Evolutionary conservation across 2,329 filamentous ascomycete genomes (phyloP).

Genomic region (Nemania diffusa): DNA sequence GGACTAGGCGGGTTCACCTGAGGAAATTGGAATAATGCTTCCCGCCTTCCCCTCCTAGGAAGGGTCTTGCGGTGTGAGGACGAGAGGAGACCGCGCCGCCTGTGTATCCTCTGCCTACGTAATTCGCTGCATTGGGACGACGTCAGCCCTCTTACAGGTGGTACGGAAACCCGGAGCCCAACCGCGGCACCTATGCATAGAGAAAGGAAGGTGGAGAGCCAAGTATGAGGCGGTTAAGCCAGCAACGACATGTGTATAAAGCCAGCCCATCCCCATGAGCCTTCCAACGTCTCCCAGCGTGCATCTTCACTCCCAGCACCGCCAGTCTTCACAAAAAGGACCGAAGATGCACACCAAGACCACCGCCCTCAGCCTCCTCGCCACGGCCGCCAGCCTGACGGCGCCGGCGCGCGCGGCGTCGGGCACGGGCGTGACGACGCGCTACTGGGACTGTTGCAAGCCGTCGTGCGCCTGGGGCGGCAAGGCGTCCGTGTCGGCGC

Average conservation of each 20-base stretch:
- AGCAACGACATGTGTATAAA: conserved; percentile 22
- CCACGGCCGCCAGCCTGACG: conserved; percentile 27
- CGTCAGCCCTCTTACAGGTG: conserved; percentile 1
- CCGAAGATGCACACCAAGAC: conserved; percentile 29
- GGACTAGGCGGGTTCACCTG: background rate
- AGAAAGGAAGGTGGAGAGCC: background rate
- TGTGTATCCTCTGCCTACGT: background rate
- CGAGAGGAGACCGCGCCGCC: background rate
- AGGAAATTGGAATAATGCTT: background rate
- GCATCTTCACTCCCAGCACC: background rate
- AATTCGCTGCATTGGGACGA: background rate
- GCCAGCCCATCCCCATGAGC: background rate
- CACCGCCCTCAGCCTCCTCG: conserved; percentile 30
- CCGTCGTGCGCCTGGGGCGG: conserved; percentile 62
- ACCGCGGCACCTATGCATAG: background rate
- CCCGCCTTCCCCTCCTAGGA: background rate
- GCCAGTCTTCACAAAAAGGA: background rate
- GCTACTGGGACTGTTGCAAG: conserved; percentile 67
- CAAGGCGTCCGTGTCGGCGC: conserved; percentile 56
- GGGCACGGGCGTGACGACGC: conserved; percentile 46
- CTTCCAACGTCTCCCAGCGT: background rate
- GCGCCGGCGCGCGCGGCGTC: conserved; percentile 34
- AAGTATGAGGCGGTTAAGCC: conserved; percentile 4
- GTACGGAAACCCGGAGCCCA: background rate
- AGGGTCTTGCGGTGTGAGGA: background rate